Conservation (phyloP, 352 stramenopile species). For the Blastocystis sp. region DNA sequence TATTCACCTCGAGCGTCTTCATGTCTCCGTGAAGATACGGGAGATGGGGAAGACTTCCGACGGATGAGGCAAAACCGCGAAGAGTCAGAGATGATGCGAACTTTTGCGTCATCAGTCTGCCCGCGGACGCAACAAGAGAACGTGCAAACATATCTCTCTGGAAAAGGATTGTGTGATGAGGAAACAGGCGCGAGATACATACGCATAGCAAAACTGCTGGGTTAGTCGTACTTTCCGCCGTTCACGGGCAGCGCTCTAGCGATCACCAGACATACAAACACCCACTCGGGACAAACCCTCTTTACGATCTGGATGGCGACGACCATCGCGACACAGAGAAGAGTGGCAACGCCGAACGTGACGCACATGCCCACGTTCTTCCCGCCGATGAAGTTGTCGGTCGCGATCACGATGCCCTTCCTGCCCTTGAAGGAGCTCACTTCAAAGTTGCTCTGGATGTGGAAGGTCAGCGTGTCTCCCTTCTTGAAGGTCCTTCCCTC, state of each 20-base stretch:
- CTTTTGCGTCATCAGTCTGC: not conserved
- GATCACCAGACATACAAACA: not conserved
- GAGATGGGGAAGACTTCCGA: slow-evolving; percentile 42
- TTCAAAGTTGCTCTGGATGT: slow-evolving; percentile 86
- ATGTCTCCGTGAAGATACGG: slow-evolving; percentile 52
- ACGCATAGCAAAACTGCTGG: no score
- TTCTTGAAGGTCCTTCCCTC: slow-evolving; percentile 80
- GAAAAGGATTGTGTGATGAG: not conserved
- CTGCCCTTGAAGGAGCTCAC: slow-evolving; percentile 86
- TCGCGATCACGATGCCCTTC: slow-evolving; percentile 87
- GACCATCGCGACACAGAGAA: slow-evolving; percentile 20
- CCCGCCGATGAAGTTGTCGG: slow-evolving; percentile 86
- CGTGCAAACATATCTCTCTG: slow-evolving; percentile 33
- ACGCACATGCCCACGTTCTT: slow-evolving; percentile 56
- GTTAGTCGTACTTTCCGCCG: slow-evolving; percentile 66
- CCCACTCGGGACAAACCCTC: slow-evolving; percentile 22
- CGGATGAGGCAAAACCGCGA: slow-evolving; percentile 4
- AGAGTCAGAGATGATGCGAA: not conserved
- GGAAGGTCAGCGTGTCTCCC: slow-evolving; percentile 83
- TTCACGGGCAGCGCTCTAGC: slow-evolving; percentile 57
- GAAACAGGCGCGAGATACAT: no score
- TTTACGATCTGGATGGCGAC: slow-evolving; percentile 8
- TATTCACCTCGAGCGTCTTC: slow-evolving; percentile 17
- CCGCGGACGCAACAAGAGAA: not conserved
- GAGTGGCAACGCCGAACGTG: not conserved